Evolutionary conservation across 2,329 filamentous ascomycete genomes (phyloP).

Genomic region (Berkeleyomyces rouxiae): DNA sequence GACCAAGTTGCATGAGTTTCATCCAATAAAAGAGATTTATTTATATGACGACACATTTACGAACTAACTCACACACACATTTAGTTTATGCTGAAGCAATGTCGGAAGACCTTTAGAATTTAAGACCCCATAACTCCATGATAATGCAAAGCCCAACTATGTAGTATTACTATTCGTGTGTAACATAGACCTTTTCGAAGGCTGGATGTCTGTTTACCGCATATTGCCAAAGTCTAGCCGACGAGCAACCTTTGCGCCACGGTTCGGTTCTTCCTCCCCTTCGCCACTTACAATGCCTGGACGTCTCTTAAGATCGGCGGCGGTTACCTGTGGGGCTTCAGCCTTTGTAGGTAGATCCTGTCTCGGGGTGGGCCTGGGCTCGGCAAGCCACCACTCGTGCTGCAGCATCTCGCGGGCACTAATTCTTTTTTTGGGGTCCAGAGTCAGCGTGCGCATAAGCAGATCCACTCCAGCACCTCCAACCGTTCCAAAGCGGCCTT

Average conservation of each 20-base stretch:
- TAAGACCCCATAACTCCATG: neutral
- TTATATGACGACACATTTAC: too few relatives aligned
- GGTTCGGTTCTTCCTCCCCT: conserved; percentile 51
- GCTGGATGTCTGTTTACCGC: neutral
- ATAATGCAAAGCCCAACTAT: neutral
- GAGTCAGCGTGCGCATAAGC: conserved; percentile 64
- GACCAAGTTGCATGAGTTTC: too few relatives aligned
- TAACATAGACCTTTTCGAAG: neutral
- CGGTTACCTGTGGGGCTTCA: conserved; percentile 48
- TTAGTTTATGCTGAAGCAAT: neutral
- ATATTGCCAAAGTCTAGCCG: conserved; percentile 56
- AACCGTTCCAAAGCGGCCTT: conserved; percentile 60
- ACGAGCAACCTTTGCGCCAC: conserved; percentile 60
- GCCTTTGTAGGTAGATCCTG: conserved; percentile 66
- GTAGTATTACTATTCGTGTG: neutral
- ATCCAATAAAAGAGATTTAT: too few relatives aligned
- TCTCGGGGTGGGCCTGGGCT: conserved; percentile 69
- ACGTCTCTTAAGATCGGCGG: conserved; percentile 63
- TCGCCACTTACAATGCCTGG: conserved; percentile 23
- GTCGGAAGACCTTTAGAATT: neutral
- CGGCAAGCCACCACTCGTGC: conserved; percentile 72
- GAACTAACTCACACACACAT: too few relatives aligned
- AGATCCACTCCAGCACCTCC: conserved; percentile 75
- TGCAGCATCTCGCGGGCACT: conserved; percentile 61
- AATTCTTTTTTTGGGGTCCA: conserved; percentile 76